Evolutionary conservation across 805 yeast species (phyloP), one percentile per base, ranked within the genome.

Genomic region (Starmerella potacharoeniae): DNA sequence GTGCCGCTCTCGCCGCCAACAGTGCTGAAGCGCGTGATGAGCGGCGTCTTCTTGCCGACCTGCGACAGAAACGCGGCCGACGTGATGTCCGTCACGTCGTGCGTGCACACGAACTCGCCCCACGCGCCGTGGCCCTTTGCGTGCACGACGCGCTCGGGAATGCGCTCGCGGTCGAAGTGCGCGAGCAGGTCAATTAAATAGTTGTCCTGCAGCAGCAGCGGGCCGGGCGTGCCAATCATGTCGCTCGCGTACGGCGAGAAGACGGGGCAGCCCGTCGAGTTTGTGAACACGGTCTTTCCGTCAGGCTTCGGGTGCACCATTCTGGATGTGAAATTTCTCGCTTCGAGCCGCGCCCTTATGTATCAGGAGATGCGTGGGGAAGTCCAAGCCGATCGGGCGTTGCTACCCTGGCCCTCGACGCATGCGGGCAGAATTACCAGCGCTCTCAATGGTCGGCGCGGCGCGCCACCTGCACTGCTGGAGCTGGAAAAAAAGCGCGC

Each of bases 1-100:
- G 83, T 73, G 50, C 85, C 87, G 62, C 70, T 70, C 68, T 82
- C 86, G 51, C 86, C 86, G 58, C 84, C 86, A 37, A 82, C 87
- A 22, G 86, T 81, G 51, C 83, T 78, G 69, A 81, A 79, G 56
- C 85, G 74, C 42, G 74, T 67, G 54, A 80, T 69, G 58, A 82
- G 76, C 67, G 78, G 79, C 37, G 95, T 86, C 71, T 81, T 84
- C 73, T 86, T 86, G 62, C 96, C 96, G 54, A 84, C 76, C 47
- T 78, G 73, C 60, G 78, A 77, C 62, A 88, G 77, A 73, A 88
- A 85, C 48, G 65, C 66, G 35, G 74, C 68, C 33, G 59, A 49
- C 22, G 78, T 73, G 53, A 80, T 63, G 61, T 80, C 84, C 10
- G 75, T 67, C 53, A 79, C 69, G 36, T 80, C 77, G 65, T 80